Conservation (phyloP, 176 grass and related monocot genomes). For the Musa troglodytarum region DNA sequence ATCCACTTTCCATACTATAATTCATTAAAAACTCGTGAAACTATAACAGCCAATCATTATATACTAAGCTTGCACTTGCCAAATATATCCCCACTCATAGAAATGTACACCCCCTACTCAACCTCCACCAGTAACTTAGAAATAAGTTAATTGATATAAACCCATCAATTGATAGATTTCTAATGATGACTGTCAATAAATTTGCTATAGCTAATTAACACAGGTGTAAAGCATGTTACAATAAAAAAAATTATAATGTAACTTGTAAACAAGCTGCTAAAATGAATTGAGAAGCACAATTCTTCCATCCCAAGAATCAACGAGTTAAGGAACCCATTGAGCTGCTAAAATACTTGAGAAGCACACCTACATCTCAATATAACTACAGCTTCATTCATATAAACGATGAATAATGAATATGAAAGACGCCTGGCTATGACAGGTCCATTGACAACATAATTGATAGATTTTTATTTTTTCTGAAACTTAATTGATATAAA, state of each 20-base stretch:
- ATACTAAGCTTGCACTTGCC: background rate
- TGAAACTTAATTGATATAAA: no score
- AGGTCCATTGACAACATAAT: no score
- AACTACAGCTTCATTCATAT: background rate
- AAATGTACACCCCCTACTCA: background rate
- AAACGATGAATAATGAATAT: conserved; percentile 5
- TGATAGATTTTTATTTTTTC: no score
- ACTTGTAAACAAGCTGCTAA: background rate
- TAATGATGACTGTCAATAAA: background rate
- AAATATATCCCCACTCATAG: background rate
- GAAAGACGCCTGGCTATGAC: background rate
- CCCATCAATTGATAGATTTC: no score
- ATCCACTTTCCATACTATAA: background rate
- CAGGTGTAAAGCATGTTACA: background rate
- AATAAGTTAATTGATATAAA: background rate
- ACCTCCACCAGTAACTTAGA: background rate
- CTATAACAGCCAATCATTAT: background rate
- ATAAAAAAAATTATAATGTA: background rate
- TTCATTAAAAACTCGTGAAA: background rate
- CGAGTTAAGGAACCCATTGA: background rate
- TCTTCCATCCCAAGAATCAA: background rate
- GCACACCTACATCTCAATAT: background rate
- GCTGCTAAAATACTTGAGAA: background rate
- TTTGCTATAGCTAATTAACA: background rate
- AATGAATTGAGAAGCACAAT: no score